Evolutionary conservation across 2,329 filamentous ascomycete genomes (phyloP).

Genomic region (Stachybotrys chlorohalonatus): DNA sequence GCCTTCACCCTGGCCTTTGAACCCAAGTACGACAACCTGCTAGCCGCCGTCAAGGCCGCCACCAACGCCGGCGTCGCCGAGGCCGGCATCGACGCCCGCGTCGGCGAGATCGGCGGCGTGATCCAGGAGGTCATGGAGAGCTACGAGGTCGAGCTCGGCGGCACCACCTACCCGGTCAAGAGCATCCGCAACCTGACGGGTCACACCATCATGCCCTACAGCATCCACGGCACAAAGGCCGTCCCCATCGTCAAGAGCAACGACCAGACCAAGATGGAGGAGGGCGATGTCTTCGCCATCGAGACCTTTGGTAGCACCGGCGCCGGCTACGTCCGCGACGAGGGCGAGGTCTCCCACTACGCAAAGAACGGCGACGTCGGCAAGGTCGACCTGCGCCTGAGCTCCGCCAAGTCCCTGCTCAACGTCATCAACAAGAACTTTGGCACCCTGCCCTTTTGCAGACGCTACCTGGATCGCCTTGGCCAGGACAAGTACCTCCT

Average conservation of each 20-base stretch:
- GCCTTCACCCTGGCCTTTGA: conserved; percentile 75
- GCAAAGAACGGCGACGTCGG: conserved; percentile 64
- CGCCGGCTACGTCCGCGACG: conserved; percentile 77
- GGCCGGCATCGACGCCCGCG: conserved; percentile 84
- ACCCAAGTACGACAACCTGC: conserved; percentile 63
- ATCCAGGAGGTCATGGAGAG: conserved; percentile 93
- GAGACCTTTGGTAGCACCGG: conserved; percentile 94
- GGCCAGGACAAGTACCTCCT: conserved; percentile 91
- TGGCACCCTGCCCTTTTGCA: conserved; percentile 82
- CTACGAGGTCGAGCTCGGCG: conserved; percentile 78
- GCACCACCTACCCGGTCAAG: conserved; percentile 71
- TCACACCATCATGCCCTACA: conserved; percentile 82
- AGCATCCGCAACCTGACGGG: conserved; percentile 80
- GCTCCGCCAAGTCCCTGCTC: conserved; percentile 76
- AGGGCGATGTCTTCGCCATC: conserved; percentile 90
- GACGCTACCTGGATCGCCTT: conserved; percentile 84
- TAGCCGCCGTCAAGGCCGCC: conserved; percentile 64
- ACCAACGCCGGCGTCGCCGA: conserved; percentile 77
- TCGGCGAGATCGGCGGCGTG: conserved; percentile 73
- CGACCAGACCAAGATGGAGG: conserved; percentile 94
- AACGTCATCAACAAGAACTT: conserved; percentile 96
- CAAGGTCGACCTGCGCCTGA: conserved; percentile 66
- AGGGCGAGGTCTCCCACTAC: conserved; percentile 87
- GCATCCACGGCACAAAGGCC: conserved; percentile 87
- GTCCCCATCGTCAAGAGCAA: conserved; percentile 87